Evolutionary conservation across 805 yeast species (phyloP), one percentile per base, ranked within the genome.

Genomic region (Wickerhamomyces sydowiorum): DNA sequence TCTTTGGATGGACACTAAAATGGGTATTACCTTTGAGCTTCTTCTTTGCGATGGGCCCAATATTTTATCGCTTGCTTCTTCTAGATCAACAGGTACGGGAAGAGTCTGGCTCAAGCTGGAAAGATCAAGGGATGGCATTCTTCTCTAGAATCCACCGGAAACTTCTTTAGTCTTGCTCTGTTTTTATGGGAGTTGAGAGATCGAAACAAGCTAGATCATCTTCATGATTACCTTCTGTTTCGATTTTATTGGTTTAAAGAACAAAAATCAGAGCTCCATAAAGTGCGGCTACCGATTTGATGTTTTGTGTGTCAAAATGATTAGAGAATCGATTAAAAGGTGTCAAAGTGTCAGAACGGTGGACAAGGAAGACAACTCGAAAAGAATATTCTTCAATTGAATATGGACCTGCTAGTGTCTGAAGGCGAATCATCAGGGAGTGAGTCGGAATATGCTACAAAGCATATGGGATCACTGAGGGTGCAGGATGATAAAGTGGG

Each of bases 1-100:
- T 54, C 76, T 76, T 60, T 85, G 93, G 0, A 61, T 32, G 7
- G 44, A 40, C 7, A 37, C 37, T 5, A 66, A 46, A 4, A 51
- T 22, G 1, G 60, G 56, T 17, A 49, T 28, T 10, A 49, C n/a
- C 9, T 21, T 43, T 13, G 43, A 38, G 2, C 29, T 13, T 37
- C 35, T 34, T 28, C 22, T 33, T 10, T 37, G 28, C 18, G 18
- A 13, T 22, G 38, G 23, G 9, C 42, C 40, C 21, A 27, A 32
- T 13, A 18, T 13, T 7, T 20, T 32, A 4, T 13, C 22, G 14
- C 20, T 15, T 4, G 19, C 23, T 32, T 32, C 35, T 13, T 32
- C 17, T 12, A 32, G 5, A 18, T 32, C 35, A 4, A 32, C 15
- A 3, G 35, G 35, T 2, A 32, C 7, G 2, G 35, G 35, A 6